Evolutionary conservation across 1,284 basidiomycete genomes (phyloP).

Genomic region (Ceraceosorus guamensis): DNA sequence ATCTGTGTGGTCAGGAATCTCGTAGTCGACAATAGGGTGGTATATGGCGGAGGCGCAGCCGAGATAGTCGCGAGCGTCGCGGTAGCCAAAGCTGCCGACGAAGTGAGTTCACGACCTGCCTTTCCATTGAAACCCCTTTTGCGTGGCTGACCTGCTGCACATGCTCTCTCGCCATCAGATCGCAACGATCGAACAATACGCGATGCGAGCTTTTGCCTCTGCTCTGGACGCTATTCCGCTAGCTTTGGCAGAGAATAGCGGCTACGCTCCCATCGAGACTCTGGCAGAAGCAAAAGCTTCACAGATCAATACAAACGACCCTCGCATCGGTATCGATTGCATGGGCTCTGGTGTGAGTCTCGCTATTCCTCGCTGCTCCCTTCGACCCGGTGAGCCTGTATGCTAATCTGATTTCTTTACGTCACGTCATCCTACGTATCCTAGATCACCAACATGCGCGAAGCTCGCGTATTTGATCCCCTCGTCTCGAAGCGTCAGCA

Average conservation of each 20-base stretch:
- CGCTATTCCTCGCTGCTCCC: constrained; percentile 58
- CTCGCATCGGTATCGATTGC: constrained; percentile 88
- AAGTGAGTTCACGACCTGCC: constrained; percentile 54
- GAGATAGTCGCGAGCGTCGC: constrained; percentile 93
- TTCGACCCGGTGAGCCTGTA: constrained; percentile 49
- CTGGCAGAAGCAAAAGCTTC: constrained; percentile 87
- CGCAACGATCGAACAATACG: constrained; percentile 95
- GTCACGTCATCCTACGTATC: background rate
- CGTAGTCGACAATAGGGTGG: constrained; percentile 88
- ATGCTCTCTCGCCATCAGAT: constrained; percentile 57
- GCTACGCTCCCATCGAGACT: constrained; percentile 90
- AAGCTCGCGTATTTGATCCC: constrained; percentile 93
- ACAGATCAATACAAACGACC: constrained; percentile 80
- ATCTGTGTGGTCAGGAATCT: constrained; percentile 95
- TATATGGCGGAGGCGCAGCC: constrained; percentile 94
- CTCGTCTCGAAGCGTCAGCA: constrained; percentile 96
- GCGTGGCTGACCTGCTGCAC: background rate
- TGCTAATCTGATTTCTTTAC: background rate
- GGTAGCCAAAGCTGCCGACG: constrained; percentile 86
- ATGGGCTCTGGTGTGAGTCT: constrained; percentile 58
- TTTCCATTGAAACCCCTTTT: background rate
- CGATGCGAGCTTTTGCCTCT: constrained; percentile 93
- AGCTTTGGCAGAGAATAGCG: constrained; percentile 94
- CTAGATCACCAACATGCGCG: constrained; percentile 71
- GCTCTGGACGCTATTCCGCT: constrained; percentile 88